Conservation (phyloP, 2,329 filamentous ascomycete species). For the Neofusicoccum sp. region DNA sequence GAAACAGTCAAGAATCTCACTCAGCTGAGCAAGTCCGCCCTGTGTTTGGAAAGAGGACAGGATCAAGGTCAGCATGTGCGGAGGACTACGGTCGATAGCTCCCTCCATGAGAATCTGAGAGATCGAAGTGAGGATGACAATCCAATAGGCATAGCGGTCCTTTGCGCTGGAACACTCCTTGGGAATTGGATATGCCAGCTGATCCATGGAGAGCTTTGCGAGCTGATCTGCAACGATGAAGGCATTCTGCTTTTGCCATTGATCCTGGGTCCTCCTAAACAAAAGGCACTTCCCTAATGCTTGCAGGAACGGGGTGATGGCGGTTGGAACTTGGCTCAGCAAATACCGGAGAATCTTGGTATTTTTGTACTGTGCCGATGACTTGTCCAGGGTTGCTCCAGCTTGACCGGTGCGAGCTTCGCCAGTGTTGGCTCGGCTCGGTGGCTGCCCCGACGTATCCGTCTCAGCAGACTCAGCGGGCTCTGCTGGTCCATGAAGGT, state of each 20-base stretch:
- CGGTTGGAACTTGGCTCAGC: slow-evolving; percentile 73
- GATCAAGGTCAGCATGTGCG: slow-evolving; percentile 62
- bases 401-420: slow-evolving; percentile 21
- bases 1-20: slow-evolving; percentile 69
- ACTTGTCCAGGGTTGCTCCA: slow-evolving; percentile 22
- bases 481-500: background rate
- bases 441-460: slow-evolving; percentile 16
- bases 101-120: slow-evolving; percentile 77
- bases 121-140: slow-evolving; percentile 74
- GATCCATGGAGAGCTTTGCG: slow-evolving; percentile 66
- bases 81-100: slow-evolving; percentile 37
- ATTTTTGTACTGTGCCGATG: slow-evolving; percentile 60
- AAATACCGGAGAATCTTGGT: slow-evolving; percentile 73
- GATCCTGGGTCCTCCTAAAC: slow-evolving; percentile 69
- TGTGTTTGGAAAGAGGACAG: slow-evolving; percentile 83
- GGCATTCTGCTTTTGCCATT: slow-evolving; percentile 60
- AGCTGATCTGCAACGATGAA: slow-evolving; percentile 65
- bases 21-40: slow-evolving; percentile 72
- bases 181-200: slow-evolving; percentile 56
- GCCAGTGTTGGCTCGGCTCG: slow-evolving; percentile 17
- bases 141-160: slow-evolving; percentile 73
- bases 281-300: slow-evolving; percentile 79
- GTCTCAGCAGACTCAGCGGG: slow-evolving; percentile 9
- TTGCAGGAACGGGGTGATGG: slow-evolving; percentile 83
- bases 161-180: slow-evolving; percentile 53